These are phyloP conservation scores for Ophiobolus disseminans DNA, from an alignment of 2,329 filamentous ascomycete species.

Conservation along the genomic window DNA sequence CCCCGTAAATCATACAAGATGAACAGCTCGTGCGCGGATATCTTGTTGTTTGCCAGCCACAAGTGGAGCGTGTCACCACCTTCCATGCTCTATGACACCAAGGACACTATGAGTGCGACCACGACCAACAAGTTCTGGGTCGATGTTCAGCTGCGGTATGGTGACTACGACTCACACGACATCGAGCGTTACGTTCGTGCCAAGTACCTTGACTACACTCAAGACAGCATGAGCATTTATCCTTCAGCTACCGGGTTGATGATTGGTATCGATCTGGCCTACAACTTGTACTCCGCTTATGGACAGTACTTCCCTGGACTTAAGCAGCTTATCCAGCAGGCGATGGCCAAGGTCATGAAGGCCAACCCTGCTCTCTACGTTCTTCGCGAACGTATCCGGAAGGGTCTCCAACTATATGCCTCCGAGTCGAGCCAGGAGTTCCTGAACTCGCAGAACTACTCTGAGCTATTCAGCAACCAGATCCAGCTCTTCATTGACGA, in stretches of 20 bases:
- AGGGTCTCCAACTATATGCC: constrained; percentile 96
- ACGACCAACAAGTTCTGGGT: constrained; percentile 99
- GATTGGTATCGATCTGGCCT: constrained; percentile 96
- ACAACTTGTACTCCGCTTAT: constrained; percentile 98
- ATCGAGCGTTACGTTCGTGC: constrained; percentile 97
- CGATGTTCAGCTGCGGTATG: constrained; percentile 94
- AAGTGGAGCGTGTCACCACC: constrained; percentile 98
- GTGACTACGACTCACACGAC: constrained; percentile 98
- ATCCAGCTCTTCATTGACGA: constrained; percentile 99
- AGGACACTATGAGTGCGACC: constrained; percentile 90
- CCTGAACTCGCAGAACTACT: constrained; percentile 99
- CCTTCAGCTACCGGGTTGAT: constrained; percentile 95
- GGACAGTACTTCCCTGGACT: constrained; percentile 98
- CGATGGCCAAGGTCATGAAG: constrained; percentile 99
- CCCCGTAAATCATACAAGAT: constrained; percentile 99
- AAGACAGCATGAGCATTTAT: constrained; percentile 98
- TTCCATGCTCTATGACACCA: constrained; percentile 92
- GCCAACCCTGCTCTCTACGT: constrained; percentile 97
- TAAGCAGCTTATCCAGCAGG: constrained; percentile 94
- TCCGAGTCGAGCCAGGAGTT: constrained; percentile 99
- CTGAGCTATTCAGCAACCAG: constrained; percentile 98
- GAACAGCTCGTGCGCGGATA: constrained; percentile 99
- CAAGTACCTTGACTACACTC: constrained; percentile 98
- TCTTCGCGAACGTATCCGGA: constrained; percentile 94
- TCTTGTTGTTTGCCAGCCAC: constrained; percentile 93